Conservation (phyloP, 2,329 filamentous ascomycete genomes). For the Periconia macrospinosa region DNA sequence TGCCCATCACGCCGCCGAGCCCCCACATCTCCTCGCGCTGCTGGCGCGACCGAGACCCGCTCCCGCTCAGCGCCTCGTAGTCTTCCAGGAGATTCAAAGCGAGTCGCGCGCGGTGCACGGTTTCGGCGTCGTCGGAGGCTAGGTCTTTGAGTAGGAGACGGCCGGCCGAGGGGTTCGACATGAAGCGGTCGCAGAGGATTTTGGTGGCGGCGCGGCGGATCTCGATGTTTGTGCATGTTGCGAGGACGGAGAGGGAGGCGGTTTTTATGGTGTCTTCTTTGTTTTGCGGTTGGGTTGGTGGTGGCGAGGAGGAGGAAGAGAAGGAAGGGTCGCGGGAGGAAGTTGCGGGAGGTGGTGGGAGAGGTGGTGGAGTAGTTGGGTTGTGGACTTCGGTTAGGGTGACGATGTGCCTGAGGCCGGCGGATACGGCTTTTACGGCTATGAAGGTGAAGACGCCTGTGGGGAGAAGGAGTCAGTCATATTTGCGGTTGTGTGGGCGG, state of each 20-base stretch:
- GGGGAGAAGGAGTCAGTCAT: conserved; percentile 45
- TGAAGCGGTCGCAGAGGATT: conserved; percentile 42
- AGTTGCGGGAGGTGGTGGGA: conserved; percentile 23
- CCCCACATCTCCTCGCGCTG: neutral
- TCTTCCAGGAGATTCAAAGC: conserved; percentile 31
- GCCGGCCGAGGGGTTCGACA: conserved; percentile 19
- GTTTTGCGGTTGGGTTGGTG: conserved; percentile 55
- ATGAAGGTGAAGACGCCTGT: conserved; percentile 60
- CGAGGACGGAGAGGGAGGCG: conserved; percentile 44
- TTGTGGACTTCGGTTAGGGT: conserved; percentile 68
- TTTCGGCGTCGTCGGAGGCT: conserved; percentile 18
- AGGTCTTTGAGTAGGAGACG: conserved; percentile 28
- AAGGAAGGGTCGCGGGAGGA: conserved; percentile 47
- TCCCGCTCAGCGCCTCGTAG: conserved; percentile 17
- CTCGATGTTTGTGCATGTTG: conserved; percentile 45
- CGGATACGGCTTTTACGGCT: conserved; percentile 60
- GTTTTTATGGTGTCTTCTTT: conserved; percentile 59
- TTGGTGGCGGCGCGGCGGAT: conserved; percentile 45
- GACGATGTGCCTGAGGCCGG: conserved; percentile 62
- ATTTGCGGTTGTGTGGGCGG: conserved; percentile 40
- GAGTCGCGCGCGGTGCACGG: conserved; percentile 23
- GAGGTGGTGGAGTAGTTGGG: conserved; percentile 64
- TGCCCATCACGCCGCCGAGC: neutral
- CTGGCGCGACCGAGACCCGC: neutral
- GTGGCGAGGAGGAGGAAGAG: conserved; percentile 32